A percentile compares a stretch with the other conserved stretches of the same genome.
Evolutionary conservation across 805 yeast genomes (phyloP).

Genomic region (Priceomyces melissophilus): DNA sequence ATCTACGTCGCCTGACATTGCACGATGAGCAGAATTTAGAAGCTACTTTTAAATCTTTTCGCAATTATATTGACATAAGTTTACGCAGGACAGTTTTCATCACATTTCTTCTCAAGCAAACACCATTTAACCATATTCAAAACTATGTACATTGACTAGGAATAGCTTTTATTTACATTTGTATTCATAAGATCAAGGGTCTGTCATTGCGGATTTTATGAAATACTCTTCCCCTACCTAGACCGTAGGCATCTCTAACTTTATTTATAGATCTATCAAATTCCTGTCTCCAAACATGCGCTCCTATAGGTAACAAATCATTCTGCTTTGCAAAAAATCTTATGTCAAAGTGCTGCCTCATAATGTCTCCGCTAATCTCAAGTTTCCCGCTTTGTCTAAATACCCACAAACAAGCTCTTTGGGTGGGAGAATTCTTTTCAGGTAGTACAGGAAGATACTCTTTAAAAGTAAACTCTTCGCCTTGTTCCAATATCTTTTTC

Average conservation of each 20-base stretch:
- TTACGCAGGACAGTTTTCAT: background rate
- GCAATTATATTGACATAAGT: too few species aligned
- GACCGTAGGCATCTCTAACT: constrained; percentile 70
- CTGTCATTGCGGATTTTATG: constrained; percentile 49
- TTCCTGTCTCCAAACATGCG: constrained; percentile 82
- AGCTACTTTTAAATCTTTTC: background rate
- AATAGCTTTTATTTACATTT: too few species aligned
- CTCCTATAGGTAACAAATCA: constrained; percentile 76
- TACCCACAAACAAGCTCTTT: constrained; percentile 87
- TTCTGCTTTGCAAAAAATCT: constrained; percentile 59
- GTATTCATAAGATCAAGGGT: constrained; percentile 16
- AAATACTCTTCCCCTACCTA: constrained; percentile 74
- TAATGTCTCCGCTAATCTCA: constrained; percentile 17
- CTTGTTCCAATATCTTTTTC: constrained; percentile 33
- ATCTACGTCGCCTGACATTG: constrained; percentile 16
- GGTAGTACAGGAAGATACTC: constrained; percentile 81
- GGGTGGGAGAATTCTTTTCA: constrained; percentile 80
- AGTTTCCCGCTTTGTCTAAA: constrained; percentile 58
- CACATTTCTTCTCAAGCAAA: background rate
- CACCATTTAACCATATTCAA: background rate
- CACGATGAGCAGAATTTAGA: background rate
- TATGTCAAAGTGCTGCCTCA: constrained; percentile 61
- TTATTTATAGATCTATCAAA: constrained; percentile 73
- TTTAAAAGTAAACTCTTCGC: constrained; percentile 35
- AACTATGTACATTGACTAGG: background rate